Conservation (phyloP, 1,284 basidiomycete species). For the Microbotryomycetes sp. region DNA sequence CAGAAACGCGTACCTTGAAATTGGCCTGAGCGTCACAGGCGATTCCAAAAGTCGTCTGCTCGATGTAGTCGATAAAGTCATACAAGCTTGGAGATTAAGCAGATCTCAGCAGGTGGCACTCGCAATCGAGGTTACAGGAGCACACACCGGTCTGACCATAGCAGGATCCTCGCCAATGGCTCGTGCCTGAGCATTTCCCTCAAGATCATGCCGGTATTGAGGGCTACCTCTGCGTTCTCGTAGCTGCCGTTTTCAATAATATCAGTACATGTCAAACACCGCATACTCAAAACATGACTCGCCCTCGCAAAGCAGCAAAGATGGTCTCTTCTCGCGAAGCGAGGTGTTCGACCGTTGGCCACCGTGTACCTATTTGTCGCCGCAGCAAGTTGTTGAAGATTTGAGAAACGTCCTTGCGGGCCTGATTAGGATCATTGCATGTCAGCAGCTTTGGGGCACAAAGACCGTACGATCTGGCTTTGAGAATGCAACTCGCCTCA, state of each 20-base stretch:
- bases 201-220: constrained; percentile 97
- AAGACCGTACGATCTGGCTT: no score
- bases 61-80: constrained; percentile 92
- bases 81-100: constrained; percentile 63
- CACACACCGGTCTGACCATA: constrained; percentile 88
- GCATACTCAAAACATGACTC: constrained; percentile 17
- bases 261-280: not conserved
- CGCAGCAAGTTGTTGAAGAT: constrained; percentile 95
- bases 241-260: constrained; percentile 48
- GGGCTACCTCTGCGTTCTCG: constrained; percentile 84
- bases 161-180: constrained; percentile 75
- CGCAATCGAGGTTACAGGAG: not conserved
- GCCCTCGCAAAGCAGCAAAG: constrained; percentile 74
- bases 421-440: constrained; percentile 39
- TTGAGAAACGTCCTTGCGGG: constrained; percentile 84
- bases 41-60: constrained; percentile 94
- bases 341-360: constrained; percentile 93
- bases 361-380: constrained; percentile 84
- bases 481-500: constrained; percentile 57
- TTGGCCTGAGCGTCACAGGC: constrained; percentile 97
- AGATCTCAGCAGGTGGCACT: constrained; percentile 4
- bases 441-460: no score
- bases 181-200: constrained; percentile 96
- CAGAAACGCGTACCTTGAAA: constrained; percentile 54
- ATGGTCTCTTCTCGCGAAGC: constrained; percentile 76